Conservation (phyloP, 1,284 basidiomycete genomes). For the Mycena citricolor region DNA sequence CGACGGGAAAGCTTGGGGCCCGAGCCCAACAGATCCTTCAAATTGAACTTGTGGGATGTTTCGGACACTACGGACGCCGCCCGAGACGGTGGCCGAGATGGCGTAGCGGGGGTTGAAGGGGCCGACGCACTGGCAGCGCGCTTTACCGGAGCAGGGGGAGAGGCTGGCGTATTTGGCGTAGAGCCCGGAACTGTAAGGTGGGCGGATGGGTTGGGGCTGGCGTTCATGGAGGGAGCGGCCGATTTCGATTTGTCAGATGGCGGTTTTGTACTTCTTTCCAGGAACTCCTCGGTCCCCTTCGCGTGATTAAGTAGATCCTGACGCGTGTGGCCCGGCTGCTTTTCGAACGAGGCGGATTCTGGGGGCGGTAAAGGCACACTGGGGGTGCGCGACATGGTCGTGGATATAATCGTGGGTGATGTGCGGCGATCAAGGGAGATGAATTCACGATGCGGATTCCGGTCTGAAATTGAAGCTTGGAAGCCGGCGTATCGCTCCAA, state of each 20-base stretch:
- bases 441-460: no score
- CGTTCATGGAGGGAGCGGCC: no score
- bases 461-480: no score
- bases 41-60: constrained; percentile 67
- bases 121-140: constrained; percentile 11
- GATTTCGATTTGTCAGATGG: no score
- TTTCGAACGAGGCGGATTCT: constrained; percentile 49
- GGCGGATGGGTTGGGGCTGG: constrained; percentile 10
- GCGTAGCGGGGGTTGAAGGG: constrained; percentile 11
- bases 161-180: constrained; percentile 35
- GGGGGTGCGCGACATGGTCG: constrained; percentile 23
- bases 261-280: no score
- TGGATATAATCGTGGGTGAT: neutral
- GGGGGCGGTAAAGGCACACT: constrained; percentile 55
- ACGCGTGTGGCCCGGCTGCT: constrained; percentile 56
- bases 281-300: no score
- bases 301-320: constrained; percentile 39
- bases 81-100: constrained; percentile 17
- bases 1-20: constrained; percentile 70
- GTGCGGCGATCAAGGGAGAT: no score
- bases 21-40: constrained; percentile 76
- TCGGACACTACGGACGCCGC: constrained; percentile 16
- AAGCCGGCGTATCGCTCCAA: no score
- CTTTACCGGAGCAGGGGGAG: constrained; percentile 33
- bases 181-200: no score